Evolutionary conservation across 2,329 filamentous ascomycete species (phyloP), one percentile per base, ranked within the genome.

Genomic region (Aspergillus piperis): DNA sequence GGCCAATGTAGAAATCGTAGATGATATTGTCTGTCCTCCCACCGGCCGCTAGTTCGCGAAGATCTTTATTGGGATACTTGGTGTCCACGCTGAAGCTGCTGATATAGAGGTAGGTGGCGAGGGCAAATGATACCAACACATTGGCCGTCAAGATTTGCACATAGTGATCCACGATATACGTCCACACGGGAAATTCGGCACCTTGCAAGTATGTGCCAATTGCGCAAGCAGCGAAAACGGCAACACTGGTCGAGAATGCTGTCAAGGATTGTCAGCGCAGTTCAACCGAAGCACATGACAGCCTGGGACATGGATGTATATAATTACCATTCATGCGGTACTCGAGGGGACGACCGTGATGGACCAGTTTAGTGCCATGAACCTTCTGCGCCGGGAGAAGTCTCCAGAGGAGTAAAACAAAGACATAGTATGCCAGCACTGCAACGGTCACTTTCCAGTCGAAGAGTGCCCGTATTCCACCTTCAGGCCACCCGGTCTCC

Each of bases 1-100:
- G 90, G 10, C 93, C 92, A 65, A 96, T 96, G 78, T 91, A 96
- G 87, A 91, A 96, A 77, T 96, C 92, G 75, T 96, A 96, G 38
- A 96, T 77, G 64, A 92, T 78, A 76, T 95, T 96, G 54, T 91
- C 92, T 1, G 86, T 87, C 69, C 88, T 84, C 10, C 91, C 92
- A 42, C 92, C 92, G 1, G 85, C 84, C 1, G 92, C 92, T 6
- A 96, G 84, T 73, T 94, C 88, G 41, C 92, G 90, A 63, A 84
- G 80, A 47, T 88, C 83, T 21, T 82, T 79, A 72, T 94, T 90
- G 42, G 86, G 87, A 15, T 86, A 78, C 2, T 72, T 70, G 1
- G 73, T 71, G 25, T 67, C 63, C 76, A 96, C 89, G 61, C 83
- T 83, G 80, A 96, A 96, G 71, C 90, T 94, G 66, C 83, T 83